Conservation (phyloP, 2,329 filamentous ascomycete species). For the Alternaria arborescens region DNA sequence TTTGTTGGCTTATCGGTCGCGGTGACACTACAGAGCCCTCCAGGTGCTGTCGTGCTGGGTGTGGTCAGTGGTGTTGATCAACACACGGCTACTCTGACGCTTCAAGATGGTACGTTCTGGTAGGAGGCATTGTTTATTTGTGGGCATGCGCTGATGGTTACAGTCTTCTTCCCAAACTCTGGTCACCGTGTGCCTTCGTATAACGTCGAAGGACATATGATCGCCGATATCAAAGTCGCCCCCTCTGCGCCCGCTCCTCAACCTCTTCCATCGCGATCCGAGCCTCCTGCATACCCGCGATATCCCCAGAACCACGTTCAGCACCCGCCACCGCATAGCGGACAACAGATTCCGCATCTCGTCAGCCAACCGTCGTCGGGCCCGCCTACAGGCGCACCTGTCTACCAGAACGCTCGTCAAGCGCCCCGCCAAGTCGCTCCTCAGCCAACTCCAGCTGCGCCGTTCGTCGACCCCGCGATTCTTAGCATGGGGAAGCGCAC, state of each 20-base stretch:
- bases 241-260: constrained; percentile 37
- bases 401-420: constrained; percentile 7
- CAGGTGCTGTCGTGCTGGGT: constrained; percentile 71
- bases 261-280: constrained; percentile 25
- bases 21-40: constrained; percentile 73
- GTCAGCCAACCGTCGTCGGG: constrained; percentile 21
- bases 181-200: constrained; percentile 63
- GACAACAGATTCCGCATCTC: constrained; percentile 21
- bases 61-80: constrained; percentile 75
- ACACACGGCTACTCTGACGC: constrained; percentile 66
- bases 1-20: constrained; percentile 81
- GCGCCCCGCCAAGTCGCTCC: constrained; percentile 27
- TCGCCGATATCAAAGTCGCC: constrained; percentile 66
- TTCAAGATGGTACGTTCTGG: constrained; percentile 70
- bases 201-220: constrained; percentile 65
- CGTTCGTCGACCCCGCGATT: constrained; percentile 84
- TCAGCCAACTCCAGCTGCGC: constrained; percentile 38
- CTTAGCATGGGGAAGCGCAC: constrained; percentile 67
- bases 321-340: constrained; percentile 13
- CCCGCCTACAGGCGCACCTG: constrained; percentile 11
- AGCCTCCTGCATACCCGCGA: constrained; percentile 29
- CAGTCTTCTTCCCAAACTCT: constrained; percentile 64
- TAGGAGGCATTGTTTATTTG: neutral
- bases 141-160: constrained; percentile 9
- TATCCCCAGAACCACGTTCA: constrained; percentile 28